Base-by-base conservation (phyloP, 2,329 filamentous ascomycete species). In the Stagonosporopsis cucurbitacearum region DNA sequence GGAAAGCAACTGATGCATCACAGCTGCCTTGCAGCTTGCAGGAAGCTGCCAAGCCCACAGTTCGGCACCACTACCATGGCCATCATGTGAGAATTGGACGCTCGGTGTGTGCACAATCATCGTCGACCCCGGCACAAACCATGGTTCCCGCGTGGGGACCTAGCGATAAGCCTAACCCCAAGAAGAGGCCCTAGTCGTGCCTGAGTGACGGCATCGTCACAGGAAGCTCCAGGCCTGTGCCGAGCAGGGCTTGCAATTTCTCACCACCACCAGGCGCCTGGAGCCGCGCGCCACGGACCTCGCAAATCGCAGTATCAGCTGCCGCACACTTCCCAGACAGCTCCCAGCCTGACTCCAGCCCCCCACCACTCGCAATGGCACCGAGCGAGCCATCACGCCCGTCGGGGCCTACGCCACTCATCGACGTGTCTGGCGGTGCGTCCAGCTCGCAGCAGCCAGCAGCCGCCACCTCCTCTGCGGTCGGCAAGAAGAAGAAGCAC, bases 401-500 rank as follows among this genome's bases (percentile, higher is more conserved):
- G 6, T 32, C 55, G 7, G 55, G 53, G 23, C 53, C 42, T 22
- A 47, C 48, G 42, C 53, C 53, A 47, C 53, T 56, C 28, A 42
- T 50, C 13, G 42, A 47, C 9, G 47, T 50, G 47, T 43, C 53
- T 51, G 47, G 53, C 42, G 40, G 33, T 40, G 46, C 41, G 36
- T 25, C 26, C 28, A 42, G 17, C 35, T 25, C 19, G 36, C 20
- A 42, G 41, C 45, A 46, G 36, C 53, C 40, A 28, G 22, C n/a
- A 17, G 56, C 35, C 1, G 50, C 55, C 17, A 54, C 65, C 4
- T 55, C 66, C 8, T 45, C 61, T 40, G 57, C 57, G 11, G 50
- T 64, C 2, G 62, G 67, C 67, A 87, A 88, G 80, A 90, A 91
- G 72, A 90, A 88, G 71, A 88, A 87, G 66, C 88, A 92, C 74